These are phyloP conservation scores for Penicillium decumbens DNA, from an alignment of 2,329 filamentous ascomycete species.

Conservation along the genomic window DNA sequence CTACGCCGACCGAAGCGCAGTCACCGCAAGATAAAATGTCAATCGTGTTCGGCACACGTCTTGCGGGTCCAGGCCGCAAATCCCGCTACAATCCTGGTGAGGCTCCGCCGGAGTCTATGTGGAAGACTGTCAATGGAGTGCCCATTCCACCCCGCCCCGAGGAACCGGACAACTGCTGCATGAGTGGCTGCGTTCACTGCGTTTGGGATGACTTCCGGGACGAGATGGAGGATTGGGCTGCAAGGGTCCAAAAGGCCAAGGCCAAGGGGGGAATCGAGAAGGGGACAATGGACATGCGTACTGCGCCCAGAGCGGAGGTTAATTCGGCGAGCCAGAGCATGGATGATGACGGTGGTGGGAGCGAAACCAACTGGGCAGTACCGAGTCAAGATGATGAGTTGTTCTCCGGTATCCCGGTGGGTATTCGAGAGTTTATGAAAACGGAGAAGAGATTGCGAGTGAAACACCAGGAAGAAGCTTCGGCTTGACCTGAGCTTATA, in stretches of 20 bases:
- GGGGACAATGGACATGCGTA: slow-evolving; percentile 28
- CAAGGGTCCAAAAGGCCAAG: slow-evolving; percentile 59
- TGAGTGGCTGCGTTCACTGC: slow-evolving; percentile 97
- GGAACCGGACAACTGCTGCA: slow-evolving; percentile 97
- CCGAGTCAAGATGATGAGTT: slow-evolving; percentile 53
- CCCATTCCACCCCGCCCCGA: slow-evolving; percentile 75
- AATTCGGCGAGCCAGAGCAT: slow-evolving; percentile 56
- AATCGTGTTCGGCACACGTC: slow-evolving; percentile 75
- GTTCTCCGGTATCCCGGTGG: slow-evolving; percentile 78
- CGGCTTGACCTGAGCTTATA: slow-evolving; percentile 15
- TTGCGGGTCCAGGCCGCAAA: slow-evolving; percentile 66
- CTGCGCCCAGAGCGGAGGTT: slow-evolving; percentile 39
- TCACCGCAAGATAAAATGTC: slow-evolving; percentile 50
- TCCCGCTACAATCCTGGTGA: slow-evolving; percentile 53
- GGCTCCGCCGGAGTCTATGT: slow-evolving; percentile 55
- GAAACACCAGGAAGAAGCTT: slow-evolving; percentile 57
- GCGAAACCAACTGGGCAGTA: slow-evolving; percentile 61
- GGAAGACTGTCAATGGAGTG: slow-evolving; percentile 66
- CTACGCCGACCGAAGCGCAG: slow-evolving; percentile 19
- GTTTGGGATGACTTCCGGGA: slow-evolving; percentile 92
- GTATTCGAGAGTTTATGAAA: slow-evolving; percentile 95
- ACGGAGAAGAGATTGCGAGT: slow-evolving; percentile 85
- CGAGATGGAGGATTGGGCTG: slow-evolving; percentile 84
- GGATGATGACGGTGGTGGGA: slow-evolving; percentile 77
- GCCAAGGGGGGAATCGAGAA: slow-evolving; percentile 29